Conservation (phyloP, 2,329 filamentous ascomycete genomes). For the Rhytidhysteron rufulum region DNA sequence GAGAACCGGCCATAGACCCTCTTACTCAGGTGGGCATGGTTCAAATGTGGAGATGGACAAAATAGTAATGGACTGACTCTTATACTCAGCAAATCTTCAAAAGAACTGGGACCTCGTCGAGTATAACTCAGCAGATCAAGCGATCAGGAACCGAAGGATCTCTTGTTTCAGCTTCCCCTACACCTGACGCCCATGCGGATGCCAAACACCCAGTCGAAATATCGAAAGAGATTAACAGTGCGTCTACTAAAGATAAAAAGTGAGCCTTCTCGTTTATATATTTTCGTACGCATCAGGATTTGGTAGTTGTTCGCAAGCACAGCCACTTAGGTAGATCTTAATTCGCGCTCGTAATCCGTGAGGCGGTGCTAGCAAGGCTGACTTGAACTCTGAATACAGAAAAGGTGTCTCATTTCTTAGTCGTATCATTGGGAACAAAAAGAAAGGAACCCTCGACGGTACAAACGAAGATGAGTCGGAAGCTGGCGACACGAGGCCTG, state of each 20-base stretch:
- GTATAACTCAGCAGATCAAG: slow-evolving; percentile 55
- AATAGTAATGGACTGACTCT: slow-evolving; percentile 9
- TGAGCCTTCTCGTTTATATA: slow-evolving; percentile 27
- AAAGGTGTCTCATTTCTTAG: slow-evolving; percentile 90
- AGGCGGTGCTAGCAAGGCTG: slow-evolving; percentile 9
- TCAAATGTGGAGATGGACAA: no score
- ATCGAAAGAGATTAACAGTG: slow-evolving; percentile 16
- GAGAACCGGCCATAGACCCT: slow-evolving; percentile 56
- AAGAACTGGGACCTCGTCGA: slow-evolving; percentile 62
- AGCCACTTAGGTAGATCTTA: no score
- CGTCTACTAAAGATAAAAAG: slow-evolving; percentile 30
- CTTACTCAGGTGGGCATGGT: slow-evolving; percentile 59
- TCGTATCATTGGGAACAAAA: slow-evolving; percentile 75
- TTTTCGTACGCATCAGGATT: neutral
- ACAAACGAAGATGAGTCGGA: slow-evolving; percentile 65
- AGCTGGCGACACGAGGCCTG: slow-evolving; percentile 64
- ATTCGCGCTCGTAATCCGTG: no score
- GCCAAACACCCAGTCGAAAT: slow-evolving; percentile 25
- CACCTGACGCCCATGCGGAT: slow-evolving; percentile 51
- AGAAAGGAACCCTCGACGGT: slow-evolving; percentile 55
- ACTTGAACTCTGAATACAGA: slow-evolving; percentile 44
- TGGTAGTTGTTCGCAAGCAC: no score
- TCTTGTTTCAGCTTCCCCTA: slow-evolving; percentile 21
- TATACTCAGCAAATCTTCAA: slow-evolving; percentile 52
- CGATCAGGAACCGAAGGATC: slow-evolving; percentile 40